A percentile compares a stretch with the other conserved stretches of the same genome.
phyloP scores from a whole-genome alignment of 2,329 filamentous ascomycete genomes.

The Calonectria leucothoes region DNA sequence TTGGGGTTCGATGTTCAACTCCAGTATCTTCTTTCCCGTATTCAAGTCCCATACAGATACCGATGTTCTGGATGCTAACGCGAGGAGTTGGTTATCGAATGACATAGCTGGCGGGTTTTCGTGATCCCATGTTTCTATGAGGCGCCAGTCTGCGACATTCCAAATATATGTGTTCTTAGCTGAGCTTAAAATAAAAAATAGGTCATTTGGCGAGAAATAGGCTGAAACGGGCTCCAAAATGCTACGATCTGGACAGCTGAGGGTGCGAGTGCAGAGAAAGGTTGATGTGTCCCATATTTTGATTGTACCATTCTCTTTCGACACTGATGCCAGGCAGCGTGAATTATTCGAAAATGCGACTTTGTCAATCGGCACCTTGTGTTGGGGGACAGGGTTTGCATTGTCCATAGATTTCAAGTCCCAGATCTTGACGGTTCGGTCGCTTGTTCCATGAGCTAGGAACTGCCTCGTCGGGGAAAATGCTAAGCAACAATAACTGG shows the following conservation, averaged over 20 bases:
- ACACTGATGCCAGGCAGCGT: background rate
- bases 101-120: background rate
- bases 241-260: background rate
- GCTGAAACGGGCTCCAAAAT: background rate
- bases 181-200: background rate
- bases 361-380: background rate
- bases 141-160: background rate
- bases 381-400: background rate
- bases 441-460: background rate
- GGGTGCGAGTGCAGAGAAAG: background rate
- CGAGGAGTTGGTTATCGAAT: background rate
- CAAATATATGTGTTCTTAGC: background rate
- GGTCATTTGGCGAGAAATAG: background rate
- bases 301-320: background rate
- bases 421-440: background rate
- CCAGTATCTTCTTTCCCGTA: background rate
- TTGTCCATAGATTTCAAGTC: background rate
- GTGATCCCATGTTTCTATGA: background rate
- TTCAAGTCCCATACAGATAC: background rate
- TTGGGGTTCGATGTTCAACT: background rate
- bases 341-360: background rate
- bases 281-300: background rate
- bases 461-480: background rate
- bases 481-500: background rate
- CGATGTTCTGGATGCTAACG: background rate